Conservation (phyloP, 805 yeast species). For the Candida easanensis region DNA sequence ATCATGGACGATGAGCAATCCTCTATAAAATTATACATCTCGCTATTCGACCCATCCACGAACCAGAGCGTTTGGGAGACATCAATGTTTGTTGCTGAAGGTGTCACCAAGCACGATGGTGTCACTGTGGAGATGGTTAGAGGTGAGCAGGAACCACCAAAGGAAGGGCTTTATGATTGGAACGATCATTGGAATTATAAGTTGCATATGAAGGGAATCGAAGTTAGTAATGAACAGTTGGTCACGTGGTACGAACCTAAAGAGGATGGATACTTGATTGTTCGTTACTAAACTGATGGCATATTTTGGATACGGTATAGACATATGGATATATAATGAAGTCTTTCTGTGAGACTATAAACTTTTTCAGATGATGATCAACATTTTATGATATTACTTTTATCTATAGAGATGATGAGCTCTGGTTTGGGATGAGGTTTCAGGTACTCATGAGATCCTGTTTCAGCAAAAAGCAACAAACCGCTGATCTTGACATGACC, state of each 20-base stretch:
- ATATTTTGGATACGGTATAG: no score
- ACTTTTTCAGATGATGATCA: no score
- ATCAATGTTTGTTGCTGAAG: not conserved
- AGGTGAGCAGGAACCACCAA: constrained; percentile 11
- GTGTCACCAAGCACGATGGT: not conserved
- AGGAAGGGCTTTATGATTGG: constrained; percentile 12
- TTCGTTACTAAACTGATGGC: constrained; percentile 4
- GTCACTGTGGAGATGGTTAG: not conserved
- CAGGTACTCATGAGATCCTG: no score
- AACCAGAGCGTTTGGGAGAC: constrained; percentile 1
- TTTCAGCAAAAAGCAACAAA: no score
- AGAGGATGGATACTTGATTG: constrained; percentile 6
- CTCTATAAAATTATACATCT: not conserved
- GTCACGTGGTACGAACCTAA: constrained; percentile 7
- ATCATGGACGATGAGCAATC: constrained; percentile 9
- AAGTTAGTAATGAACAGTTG: not conserved
- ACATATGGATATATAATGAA: no score
- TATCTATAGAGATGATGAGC: no score
- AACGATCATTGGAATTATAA: constrained; percentile 7
- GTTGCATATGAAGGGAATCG: not conserved
- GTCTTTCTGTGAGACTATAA: no score
- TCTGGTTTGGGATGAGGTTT: no score
- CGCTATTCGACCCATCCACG: constrained; percentile 1
- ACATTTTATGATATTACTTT: no score
- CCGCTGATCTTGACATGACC: no score